Base-by-base conservation (phyloP, 2,329 filamentous ascomycete species). In the Exophiala calicioides region DNA sequence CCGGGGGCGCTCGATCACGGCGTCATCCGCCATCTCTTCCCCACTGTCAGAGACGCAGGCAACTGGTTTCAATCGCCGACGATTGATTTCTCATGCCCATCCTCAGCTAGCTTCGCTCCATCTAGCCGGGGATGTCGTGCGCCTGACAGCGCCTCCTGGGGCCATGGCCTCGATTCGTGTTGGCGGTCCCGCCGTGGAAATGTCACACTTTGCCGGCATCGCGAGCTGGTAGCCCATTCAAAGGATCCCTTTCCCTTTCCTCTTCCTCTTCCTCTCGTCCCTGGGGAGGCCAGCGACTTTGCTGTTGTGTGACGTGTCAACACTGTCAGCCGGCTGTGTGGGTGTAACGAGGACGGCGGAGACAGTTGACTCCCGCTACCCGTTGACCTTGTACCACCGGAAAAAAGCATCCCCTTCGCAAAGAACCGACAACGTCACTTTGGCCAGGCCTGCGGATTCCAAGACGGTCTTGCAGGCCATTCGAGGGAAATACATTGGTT, bases 241-340 rank as follows among this genome's bases (percentile, higher is more conserved):
- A 33, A 33, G 5, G 15, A 33, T 4, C 12, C 5, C 15, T 18
- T 33, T 33, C 20, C 12, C 4, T n/a, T n/a, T n/a, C n/a, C n/a
- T n/a, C n/a, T n/a, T 16, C 4, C 20, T 12, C n/a, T 31, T 27
- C 24, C 24, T 27, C 32, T 47, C 44, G 39, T 37, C 39, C 29
- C 21, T 33, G 41, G 42, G 16, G 23, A 49, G 39, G 44, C 40
- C 44, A 27, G 40, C 36, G 32, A 41, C 29, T 29, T 26, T 49
- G 24, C 41, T 44, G 50, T 35, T 26, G 50, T 53, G 50, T 43
- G 37, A 47, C 41, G 37, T 50, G 50, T 53, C 50, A 36, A 48
- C 49, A 21, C 23, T 46, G 41, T 35, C 43, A 44, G 34, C 38
- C 46, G 42, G 42, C 38, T 49, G 46, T 53, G 32, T 37, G 15